Evolutionary conservation across 805 yeast genomes (phyloP), one percentile per base, ranked within the genome.

Genomic region (Teunomyces barrocoloradensis): DNA sequence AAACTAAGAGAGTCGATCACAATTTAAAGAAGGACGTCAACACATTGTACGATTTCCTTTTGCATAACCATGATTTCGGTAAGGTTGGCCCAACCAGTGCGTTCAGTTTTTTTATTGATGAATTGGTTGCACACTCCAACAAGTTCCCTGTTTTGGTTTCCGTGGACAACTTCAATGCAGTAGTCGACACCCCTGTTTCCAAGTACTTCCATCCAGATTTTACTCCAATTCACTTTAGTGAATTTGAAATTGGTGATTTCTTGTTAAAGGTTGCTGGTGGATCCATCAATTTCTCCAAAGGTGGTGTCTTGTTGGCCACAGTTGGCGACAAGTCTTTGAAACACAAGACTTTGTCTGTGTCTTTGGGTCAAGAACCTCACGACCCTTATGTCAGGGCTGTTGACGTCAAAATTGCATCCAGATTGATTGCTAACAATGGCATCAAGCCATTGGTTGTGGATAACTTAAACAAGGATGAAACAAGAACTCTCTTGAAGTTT

Each of bases 131-230:
- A 12, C 58, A 57, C 32, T 88, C 87, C 52, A 50, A 65, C 2
- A 47, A 60, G 12, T 63, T 71, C 33, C 91, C 92, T 4, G 84
- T 85, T 7, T 70, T 79, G 43, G 71, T 89, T 37, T 75, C 95
- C 2, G 74, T 89, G 37, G 97, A 90, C 63, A 83, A 87, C 59
- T 75, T 89, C 59, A 82, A 88, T 49, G 80, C 83, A 3, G 66
- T 88, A 48, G 63, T 82, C 10, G 77, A 82, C 33, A 58, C 67
- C 27, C 75, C 86, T 5, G 65, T 65, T 44, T 79, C 96, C 6
- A 74, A 68, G 35, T 89, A 90, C 68, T 77, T 79, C 55, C 77
- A 83, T 58, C 64, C 75, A 1, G 70, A 79, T 20, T 81, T 82
- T 66, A 63, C 69, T 35, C 75, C 75, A 7, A 77, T 90, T 47